Conservation (phyloP, 331 rosid species). For the Malus hybrid region DNA sequence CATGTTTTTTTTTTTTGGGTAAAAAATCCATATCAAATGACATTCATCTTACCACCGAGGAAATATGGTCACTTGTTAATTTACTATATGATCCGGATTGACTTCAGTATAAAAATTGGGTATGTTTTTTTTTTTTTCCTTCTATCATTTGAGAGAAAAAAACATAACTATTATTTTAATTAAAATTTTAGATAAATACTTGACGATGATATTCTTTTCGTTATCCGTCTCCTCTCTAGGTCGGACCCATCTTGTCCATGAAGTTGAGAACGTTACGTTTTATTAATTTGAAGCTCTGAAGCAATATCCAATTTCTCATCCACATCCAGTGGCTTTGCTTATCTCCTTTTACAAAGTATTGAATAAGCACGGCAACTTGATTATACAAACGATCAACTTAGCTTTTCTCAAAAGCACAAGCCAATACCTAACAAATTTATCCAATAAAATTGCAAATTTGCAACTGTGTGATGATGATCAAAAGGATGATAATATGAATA, state of each 20-base stretch:
- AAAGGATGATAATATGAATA: background rate
- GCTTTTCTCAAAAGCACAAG: background rate
- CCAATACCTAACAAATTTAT: background rate
- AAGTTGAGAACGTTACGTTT: conserved; percentile 8
- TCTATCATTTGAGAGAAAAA: too few relatives aligned
- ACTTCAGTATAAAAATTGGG: too few relatives aligned
- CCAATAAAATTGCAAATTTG: background rate
- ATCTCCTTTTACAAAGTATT: background rate
- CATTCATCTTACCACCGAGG: too few relatives aligned
- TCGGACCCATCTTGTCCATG: background rate
- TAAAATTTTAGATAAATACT: too few relatives aligned
- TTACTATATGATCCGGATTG: background rate
- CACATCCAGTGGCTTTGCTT: background rate
- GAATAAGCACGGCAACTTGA: background rate
- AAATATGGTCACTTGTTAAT: background rate
- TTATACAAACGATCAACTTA: background rate
- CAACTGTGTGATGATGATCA: background rate
- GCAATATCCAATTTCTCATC: background rate
- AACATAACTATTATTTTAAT: too few relatives aligned
- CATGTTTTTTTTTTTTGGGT: background rate
- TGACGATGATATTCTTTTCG: background rate
- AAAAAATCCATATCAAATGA: too few relatives aligned
- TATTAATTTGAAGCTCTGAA: background rate
- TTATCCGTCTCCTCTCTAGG: background rate
- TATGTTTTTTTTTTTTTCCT: too few relatives aligned